Evolutionary conservation across 1,284 basidiomycete genomes (phyloP).

Genomic region (Microbotryum lychnidis-dioicae): DNA sequence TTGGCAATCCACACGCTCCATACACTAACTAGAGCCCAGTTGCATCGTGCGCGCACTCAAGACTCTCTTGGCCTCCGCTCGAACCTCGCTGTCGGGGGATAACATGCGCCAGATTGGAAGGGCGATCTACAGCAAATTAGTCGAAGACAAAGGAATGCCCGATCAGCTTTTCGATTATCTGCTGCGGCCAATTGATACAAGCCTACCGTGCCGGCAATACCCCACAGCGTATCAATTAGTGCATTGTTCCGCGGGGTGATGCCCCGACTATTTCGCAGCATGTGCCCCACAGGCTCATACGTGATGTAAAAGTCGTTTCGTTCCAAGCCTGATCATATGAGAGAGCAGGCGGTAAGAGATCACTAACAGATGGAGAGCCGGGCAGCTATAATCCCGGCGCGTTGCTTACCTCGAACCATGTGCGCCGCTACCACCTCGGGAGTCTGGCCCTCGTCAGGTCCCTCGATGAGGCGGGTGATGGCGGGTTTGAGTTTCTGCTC

Average conservation of each 20-base stretch:
- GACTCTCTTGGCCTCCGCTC: slow-evolving; percentile 8
- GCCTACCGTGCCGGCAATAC: slow-evolving; percentile 47
- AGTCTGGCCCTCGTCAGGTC: slow-evolving; percentile 57
- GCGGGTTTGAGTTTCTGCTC: slow-evolving; percentile 77
- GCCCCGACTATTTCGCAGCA: slow-evolving; percentile 65
- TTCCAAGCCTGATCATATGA: slow-evolving; percentile 51
- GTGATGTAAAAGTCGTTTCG: slow-evolving; percentile 68
- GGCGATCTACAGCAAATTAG: slow-evolving; percentile 36
- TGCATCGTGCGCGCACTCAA: background rate
- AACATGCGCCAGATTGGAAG: slow-evolving; percentile 43
- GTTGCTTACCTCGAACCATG: slow-evolving; percentile 55
- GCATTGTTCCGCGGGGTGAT: slow-evolving; percentile 57
- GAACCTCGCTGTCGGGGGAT: slow-evolving; percentile 30
- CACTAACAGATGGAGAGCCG: no score
- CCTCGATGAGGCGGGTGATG: slow-evolving; percentile 73
- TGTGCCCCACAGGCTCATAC: slow-evolving; percentile 56
- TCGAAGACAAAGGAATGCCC: background rate
- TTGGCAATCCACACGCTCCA: no score
- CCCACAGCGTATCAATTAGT: slow-evolving; percentile 50
- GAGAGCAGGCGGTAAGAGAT: background rate
- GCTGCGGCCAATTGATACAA: no score
- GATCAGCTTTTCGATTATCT: background rate
- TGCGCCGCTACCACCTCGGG: slow-evolving; percentile 59
- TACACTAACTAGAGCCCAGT: no score
- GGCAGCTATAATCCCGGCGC: no score